Conservation (phyloP, 805 yeast genomes). For the Scheffersomyces stipitis region DNA sequence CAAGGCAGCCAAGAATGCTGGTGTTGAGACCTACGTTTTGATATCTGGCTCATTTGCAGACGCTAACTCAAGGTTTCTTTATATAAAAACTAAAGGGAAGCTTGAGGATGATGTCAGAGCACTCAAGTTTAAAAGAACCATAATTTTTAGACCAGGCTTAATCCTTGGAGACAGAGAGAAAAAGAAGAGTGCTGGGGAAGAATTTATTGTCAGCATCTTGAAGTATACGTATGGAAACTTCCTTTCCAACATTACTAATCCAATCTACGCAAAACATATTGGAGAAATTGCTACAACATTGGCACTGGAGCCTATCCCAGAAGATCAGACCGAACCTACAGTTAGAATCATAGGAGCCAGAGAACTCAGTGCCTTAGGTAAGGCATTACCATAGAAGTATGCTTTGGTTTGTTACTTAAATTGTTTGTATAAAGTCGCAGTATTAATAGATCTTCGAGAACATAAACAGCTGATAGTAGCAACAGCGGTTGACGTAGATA, state of each 20-base stretch:
- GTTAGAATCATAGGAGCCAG: constrained; percentile 21
- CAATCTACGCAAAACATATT: constrained; percentile 66
- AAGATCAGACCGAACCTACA: constrained; percentile 12
- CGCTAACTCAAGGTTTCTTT: constrained; percentile 55
- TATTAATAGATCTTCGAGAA: too few relatives aligned
- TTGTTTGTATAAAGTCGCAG: too few relatives aligned
- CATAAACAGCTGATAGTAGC: too few relatives aligned
- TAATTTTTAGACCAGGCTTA: constrained; percentile 77
- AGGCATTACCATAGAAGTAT: too few relatives aligned
- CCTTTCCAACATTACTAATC: constrained; percentile 20
- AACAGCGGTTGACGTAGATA: too few relatives aligned
- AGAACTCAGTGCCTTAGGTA: too few relatives aligned
- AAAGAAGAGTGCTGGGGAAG: constrained; percentile 38
- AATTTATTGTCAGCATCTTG: constrained; percentile 30
- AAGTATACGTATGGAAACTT: constrained; percentile 13
- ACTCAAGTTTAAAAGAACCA: constrained; percentile 66
- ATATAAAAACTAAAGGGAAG: constrained; percentile 69
- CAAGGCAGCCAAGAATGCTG: constrained; percentile 67
- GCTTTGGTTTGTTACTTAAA: too few relatives aligned
- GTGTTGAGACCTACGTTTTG: constrained; percentile 65
- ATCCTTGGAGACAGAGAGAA: constrained; percentile 62
- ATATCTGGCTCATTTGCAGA: constrained; percentile 69
- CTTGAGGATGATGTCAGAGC: constrained; percentile 66
- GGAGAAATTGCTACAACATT: constrained; percentile 53
- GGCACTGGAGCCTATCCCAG: constrained; percentile 23